Conservation (phyloP, 2,329 filamentous ascomycete genomes). For the Diaporthe sp. region DNA sequence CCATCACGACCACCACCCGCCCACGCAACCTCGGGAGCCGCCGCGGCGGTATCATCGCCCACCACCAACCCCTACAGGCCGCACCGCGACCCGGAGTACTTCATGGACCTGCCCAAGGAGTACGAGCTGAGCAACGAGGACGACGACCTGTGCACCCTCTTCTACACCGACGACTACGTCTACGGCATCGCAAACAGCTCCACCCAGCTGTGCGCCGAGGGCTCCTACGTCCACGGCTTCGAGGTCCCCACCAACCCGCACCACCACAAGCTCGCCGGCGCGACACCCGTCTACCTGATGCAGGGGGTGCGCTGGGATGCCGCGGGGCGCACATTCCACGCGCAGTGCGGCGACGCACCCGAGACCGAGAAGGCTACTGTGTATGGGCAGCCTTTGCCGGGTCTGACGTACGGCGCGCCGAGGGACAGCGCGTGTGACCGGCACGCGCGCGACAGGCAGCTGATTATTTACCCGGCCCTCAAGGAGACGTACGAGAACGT, state of each 20-base stretch:
- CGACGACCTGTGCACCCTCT: constrained; percentile 22
- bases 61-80: background rate
- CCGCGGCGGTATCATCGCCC: background rate
- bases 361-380: background rate
- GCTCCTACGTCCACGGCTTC: constrained; percentile 17
- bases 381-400: background rate
- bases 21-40: background rate
- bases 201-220: background rate
- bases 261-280: constrained; percentile 20
- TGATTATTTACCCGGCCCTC: constrained; percentile 20
- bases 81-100: background rate
- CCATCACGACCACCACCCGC: background rate
- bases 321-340: background rate
- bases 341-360: background rate
- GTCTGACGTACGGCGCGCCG: background rate
- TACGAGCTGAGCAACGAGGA: constrained; percentile 13
- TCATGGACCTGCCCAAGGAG: constrained; percentile 13
- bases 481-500: constrained; percentile 26
- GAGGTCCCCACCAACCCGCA: constrained; percentile 21
- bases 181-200: constrained; percentile 20
- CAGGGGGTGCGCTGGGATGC: constrained; percentile 26
- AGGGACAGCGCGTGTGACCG: background rate
- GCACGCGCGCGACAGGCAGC: background rate
- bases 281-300: constrained; percentile 16
- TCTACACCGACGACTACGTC: constrained; percentile 28